These are phyloP conservation scores for Aciculoconidium aculeatum DNA, from an alignment of 805 yeast species.

Conservation along the genomic window DNA sequence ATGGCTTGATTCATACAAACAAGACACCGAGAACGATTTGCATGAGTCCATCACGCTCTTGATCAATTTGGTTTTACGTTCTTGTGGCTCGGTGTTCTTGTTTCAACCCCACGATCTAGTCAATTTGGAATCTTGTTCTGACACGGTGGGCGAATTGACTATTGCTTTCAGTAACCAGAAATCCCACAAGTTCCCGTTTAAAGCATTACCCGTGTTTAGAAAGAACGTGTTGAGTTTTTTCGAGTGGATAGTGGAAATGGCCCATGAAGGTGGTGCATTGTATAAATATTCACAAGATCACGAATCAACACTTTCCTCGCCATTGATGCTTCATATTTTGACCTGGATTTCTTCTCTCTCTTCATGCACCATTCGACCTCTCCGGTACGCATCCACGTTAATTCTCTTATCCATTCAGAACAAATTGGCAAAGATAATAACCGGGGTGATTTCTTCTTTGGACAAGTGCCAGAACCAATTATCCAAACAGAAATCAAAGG, in stretches of 20 bases:
- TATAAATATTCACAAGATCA: constrained; percentile 26
- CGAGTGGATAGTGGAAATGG: constrained; percentile 40
- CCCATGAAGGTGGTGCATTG: constrained; percentile 59
- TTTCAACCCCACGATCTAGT: constrained; percentile 72
- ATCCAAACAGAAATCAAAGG: constrained; percentile 25
- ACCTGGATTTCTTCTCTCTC: constrained; percentile 76
- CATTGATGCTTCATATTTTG: constrained; percentile 49
- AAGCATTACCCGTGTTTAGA: constrained; percentile 10
- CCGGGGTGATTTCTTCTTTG: constrained; percentile 25
- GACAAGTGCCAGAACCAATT: constrained; percentile 44
- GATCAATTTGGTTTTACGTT: constrained; percentile 61
- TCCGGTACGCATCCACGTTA: constrained; percentile 62
- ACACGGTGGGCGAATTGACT: constrained; percentile 70
- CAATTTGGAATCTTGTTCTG: constrained; percentile 62
- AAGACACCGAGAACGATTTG: constrained; percentile 12
- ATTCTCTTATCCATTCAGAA: constrained; percentile 57
- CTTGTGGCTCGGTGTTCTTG: constrained; percentile 65
- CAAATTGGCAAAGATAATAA: constrained; percentile 47
- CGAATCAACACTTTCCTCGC: constrained; percentile 23
- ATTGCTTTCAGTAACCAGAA: constrained; percentile 54
- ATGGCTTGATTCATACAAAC: constrained; percentile 29
- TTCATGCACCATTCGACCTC: constrained; percentile 61
- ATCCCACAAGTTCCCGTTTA: constrained; percentile 64
- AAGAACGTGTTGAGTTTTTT: constrained; percentile 52
- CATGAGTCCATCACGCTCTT: constrained; percentile 52